Base-by-base conservation (phyloP, 257 asterid genomes). In the Lantana camara region DNA sequence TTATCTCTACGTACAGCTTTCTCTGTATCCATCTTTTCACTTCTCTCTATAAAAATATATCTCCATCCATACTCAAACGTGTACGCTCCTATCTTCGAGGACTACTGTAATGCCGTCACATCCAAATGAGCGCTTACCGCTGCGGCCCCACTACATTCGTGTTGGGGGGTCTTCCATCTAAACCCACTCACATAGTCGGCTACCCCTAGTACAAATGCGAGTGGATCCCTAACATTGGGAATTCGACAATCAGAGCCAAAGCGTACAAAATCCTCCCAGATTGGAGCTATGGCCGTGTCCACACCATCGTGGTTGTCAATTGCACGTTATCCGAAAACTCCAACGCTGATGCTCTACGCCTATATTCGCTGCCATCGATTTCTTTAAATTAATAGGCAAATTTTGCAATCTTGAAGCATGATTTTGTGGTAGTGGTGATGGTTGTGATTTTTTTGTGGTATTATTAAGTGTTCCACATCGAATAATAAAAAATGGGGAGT, bases 111-210 rank as follows among this genome's bases (percentile, higher is more conserved):
- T 56, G 91, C 95, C 37, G 95, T 96, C 3, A 93, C 92, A 82
- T 92, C 11, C 82, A 88, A 35, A 89, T 92, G 95, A 92, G 96
- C 4, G 95, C 97, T 6, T 92, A 92, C 73, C 84, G 98, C 59
- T 97, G 98, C 49, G 97, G 98, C 1, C 68, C 80, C 8, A 37
- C 61, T 46, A 89, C 91, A 0, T 92, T 92, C 32, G 89, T 96
- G 22, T 79, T 92, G 29, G 80, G 85, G 61, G 96, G 96, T 9
- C 80, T 92, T 30, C 86, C 95, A 4, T 87, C 97, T 0, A 92
- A 92, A 55, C 98, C 97, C 19, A 71, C 65, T 3, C 96, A 87
- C 65, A 91, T 89, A n/a, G 87, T 63, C 69, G 86, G 91, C 0
- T 74, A 68, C n/a, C 96, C 95, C 0, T 83, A 89, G 67, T 92